Evolutionary conservation across 192 early-diverging fungal genomes (phyloP).

Genomic region (Lobulomyces angularis): DNA sequence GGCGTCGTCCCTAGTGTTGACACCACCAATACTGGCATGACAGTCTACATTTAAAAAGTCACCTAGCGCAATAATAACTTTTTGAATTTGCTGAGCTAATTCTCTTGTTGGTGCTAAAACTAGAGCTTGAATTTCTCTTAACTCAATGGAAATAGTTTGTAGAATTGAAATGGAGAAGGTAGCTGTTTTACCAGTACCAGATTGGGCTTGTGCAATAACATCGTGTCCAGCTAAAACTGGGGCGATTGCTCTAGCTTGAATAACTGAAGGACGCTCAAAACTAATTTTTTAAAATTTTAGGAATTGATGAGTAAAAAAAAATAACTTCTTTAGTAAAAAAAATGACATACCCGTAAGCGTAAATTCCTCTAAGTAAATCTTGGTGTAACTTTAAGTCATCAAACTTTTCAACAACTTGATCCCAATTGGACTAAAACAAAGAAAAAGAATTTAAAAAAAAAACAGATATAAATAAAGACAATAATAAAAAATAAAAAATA

Average conservation of each 20-base stretch:
- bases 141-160: slow-evolving; percentile 71
- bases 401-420: slow-evolving; percentile 87
- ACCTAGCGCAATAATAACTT: slow-evolving; percentile 85
- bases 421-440: slow-evolving; percentile 73
- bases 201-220: slow-evolving; percentile 99
- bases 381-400: slow-evolving; percentile 88
- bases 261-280: slow-evolving; percentile 93
- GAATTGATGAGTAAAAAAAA: neutral
- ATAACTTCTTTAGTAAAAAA: neutral
- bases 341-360: slow-evolving; percentile 75
- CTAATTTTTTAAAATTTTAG: slow-evolving; percentile 23
- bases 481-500: too few species aligned
- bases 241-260: slow-evolving; percentile 93
- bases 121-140: slow-evolving; percentile 81
- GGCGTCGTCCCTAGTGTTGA: slow-evolving; percentile 84
- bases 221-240: slow-evolving; percentile 91
- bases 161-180: slow-evolving; percentile 99
- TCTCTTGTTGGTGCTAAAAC: slow-evolving; percentile 96
- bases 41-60: slow-evolving; percentile 91
- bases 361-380: slow-evolving; percentile 92
- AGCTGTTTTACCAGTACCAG: slow-evolving; percentile 99
- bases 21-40: slow-evolving; percentile 97
- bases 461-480: too few species aligned
- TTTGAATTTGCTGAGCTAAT: slow-evolving; percentile 96
- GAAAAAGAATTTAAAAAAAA: too few species aligned